Base-by-base conservation (phyloP, 106 monocot species). In the Acorus calamus region DNA sequence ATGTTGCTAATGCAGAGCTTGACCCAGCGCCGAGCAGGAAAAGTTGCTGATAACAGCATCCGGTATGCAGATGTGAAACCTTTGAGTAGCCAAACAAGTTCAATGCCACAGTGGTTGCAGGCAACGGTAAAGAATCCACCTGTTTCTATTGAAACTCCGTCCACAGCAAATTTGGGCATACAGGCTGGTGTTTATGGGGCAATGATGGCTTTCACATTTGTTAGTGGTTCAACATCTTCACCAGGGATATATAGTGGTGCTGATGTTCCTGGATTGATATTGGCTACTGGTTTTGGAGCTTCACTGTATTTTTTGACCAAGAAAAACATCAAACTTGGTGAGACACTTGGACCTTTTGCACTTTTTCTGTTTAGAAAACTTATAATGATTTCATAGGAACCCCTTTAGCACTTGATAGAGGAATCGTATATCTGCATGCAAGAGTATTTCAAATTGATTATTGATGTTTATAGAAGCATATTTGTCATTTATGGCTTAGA, bases 21-120 rank as follows among this genome's bases (percentile, higher is more conserved):
- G 56, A 79, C 69, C 54, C 87, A 79, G 65, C 74, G 96, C 6
- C 80, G 84, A 49, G 83, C 96, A 46, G 96, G 96, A 6, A 98
- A 98, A 78, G 96, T 91, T 76, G 80, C 75, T 47, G 77, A 65
- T 49, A 85, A 70, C 46, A 74, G 69, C 56, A 82, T 98, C 63
- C 87, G 87, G 7, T 98, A 83, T 81, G 96, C 96, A 74, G 96
- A 98, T 82, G 96, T 98, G 41, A 98, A 91, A 77, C 71, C 83
- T 14, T 67, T 69, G 50, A 80, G 74, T 66, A 75, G 59, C 65
- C 55, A 60, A 45, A 41, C 83, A 55, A 66, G 70, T 69, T 48
- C 76, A 8, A 61, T 83, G 70, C 83, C 85, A 44, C 76, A 82
- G 68, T 91, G 91, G 96, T 61, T 98, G 42, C 89, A 82, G 66